Evolutionary conservation across 306 rosid species (phyloP), one percentile per base, ranked within the genome.

Genomic region (Inga leiocalycina): DNA sequence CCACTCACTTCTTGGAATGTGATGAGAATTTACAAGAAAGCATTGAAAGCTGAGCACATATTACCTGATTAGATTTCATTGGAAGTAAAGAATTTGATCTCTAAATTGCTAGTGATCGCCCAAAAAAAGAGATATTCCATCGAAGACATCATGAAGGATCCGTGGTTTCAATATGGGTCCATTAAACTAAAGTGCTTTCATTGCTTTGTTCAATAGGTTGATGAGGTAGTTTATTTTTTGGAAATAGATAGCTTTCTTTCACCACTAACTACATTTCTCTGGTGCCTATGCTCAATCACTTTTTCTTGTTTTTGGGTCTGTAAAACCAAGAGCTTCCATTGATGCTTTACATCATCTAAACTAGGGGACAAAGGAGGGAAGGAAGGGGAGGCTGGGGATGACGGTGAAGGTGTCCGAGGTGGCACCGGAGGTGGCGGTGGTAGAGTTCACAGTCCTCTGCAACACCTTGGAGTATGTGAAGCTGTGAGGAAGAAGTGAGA

Each of bases 121-220:
- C 92, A 97, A 0, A 88, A 88, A 15, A 93, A 88, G 82, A 82
- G 98, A 46, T 87, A 54, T 51, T 89, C 98, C 0, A 91, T 93
- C 5, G 45, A 78, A 0, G 89, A 90, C 24, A 90, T 93, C 2
- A 89, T 85, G 86, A 80, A 62, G 5, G 81, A 80, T 51, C 91
- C 94, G 6, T 94, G 97, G 98, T 94, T 94, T 82, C 92, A 74
- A 43, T 17, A 78, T 32, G 97, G 94, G 7, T 90, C 85, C 68
- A 59, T 88, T 76, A 82, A 81, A 17, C 89, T 93, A 13, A 45
- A 17, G 24, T 30, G 43, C 34, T 32, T 32, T 32, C 27, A 24
- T 0, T 24, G 27, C 27, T 24, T 24, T 24, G 34, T 32, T 32
- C 34, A 32, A 32, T 32, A 32, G 34, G 34, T 32, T 32, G 34